A percentile compares a stretch with the other conserved stretches of the same genome.
These are phyloP conservation scores for Tribonema minus DNA, from an alignment of 108 stramenopile species.

Conservation along the genomic window DNA sequence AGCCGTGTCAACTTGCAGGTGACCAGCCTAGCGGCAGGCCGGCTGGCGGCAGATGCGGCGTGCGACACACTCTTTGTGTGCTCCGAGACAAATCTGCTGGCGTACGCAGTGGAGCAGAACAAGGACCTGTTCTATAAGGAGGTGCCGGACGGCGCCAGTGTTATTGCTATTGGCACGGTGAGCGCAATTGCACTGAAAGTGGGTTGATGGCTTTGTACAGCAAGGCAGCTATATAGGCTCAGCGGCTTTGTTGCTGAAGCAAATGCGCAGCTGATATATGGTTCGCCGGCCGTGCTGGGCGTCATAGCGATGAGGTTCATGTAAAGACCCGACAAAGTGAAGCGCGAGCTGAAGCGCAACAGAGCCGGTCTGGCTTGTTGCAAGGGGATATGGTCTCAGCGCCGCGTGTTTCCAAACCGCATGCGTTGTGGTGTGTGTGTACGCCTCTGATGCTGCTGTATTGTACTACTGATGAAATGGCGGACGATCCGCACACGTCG, in stretches of 20 bases:
- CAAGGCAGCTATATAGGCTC: background rate
- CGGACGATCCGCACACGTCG: too few relatives aligned
- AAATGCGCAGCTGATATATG: background rate
- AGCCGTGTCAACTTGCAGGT: too few relatives aligned
- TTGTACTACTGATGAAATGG: too few relatives aligned
- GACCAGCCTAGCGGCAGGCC: slow-evolving; percentile 25
- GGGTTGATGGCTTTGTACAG: background rate
- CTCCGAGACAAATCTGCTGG: slow-evolving; percentile 54
- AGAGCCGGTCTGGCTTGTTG: too few relatives aligned
- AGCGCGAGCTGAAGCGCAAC: too few relatives aligned
- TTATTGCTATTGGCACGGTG: background rate
- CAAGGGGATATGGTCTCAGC: too few relatives aligned
- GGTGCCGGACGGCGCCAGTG: slow-evolving; percentile 21
- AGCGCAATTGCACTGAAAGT: background rate
- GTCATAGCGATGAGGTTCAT: background rate
- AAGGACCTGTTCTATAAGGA: slow-evolving; percentile 57
- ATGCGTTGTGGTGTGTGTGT: too few relatives aligned
- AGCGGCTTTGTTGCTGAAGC: background rate
- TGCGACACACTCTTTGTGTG: slow-evolving; percentile 52
- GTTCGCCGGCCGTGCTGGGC: background rate
- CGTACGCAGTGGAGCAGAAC: slow-evolving; percentile 61
- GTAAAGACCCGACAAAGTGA: too few relatives aligned
- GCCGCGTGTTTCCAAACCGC: too few relatives aligned
- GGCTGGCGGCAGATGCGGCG: background rate
- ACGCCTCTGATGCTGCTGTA: too few relatives aligned